Evolutionary conservation across 306 rosid species (phyloP).

Genomic region (Quercus parvula): DNA sequence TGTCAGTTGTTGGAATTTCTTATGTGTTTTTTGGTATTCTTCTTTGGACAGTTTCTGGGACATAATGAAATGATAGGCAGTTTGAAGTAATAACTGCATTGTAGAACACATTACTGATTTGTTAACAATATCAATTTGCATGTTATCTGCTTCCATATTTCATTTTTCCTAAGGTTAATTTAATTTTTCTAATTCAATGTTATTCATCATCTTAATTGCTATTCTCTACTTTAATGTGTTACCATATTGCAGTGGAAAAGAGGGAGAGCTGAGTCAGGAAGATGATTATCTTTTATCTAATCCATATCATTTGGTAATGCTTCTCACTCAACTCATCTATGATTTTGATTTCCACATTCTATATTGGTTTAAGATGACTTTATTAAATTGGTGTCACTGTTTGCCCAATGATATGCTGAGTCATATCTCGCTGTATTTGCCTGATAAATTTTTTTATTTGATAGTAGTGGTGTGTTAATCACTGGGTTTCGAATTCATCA

Average conservation of each 20-base stretch:
- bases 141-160: not conserved
- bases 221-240: not conserved
- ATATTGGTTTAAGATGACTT: not conserved
- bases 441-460: not conserved
- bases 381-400: not conserved
- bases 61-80: not conserved
- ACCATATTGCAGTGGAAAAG: constrained; percentile 71
- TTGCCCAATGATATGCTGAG: not conserved
- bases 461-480: not conserved
- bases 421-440: not conserved
- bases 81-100: not conserved
- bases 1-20: not conserved
- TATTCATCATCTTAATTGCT: not conserved
- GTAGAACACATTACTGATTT: not conserved
- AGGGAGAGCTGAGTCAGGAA: constrained; percentile 74
- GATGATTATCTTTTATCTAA: constrained; percentile 84
- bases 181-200: constrained; percentile 10
- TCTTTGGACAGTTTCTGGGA: not conserved
- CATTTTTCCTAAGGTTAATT: not conserved
- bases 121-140: not conserved
- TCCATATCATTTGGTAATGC: constrained; percentile 88
- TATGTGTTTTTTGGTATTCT: not conserved
- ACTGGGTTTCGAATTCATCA: not conserved
- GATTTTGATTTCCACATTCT: constrained; percentile 10
- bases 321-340: constrained; percentile 13